phyloP scores from a whole-genome alignment of 306 rosid genomes.

The Hippophae tibetana region DNA sequence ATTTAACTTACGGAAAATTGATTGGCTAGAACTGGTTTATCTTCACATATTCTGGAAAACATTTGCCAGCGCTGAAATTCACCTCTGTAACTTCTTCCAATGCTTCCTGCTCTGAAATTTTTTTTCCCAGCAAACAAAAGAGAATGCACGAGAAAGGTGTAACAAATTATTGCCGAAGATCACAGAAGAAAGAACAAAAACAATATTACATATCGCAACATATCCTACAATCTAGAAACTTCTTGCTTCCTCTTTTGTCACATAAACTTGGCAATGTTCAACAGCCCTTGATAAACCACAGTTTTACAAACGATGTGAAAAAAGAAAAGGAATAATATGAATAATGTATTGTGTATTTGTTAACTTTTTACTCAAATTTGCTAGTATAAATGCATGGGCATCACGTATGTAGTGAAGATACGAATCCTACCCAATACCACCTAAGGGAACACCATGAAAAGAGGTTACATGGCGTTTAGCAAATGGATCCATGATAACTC shows the following conservation, averaged over 20 bases:
- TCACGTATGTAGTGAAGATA: conserved; percentile 5
- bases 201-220: conserved; percentile 12
- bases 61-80: conserved; percentile 93
- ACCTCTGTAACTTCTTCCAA: conserved; percentile 78
- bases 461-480: conserved; percentile 42
- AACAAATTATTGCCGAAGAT: conserved; percentile 6
- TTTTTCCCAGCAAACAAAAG: conserved; percentile 12
- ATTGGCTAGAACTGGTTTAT: conserved; percentile 79
- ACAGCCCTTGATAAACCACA: too few relatives aligned
- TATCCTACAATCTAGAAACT: neutral
- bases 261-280: too few relatives aligned
- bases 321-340: too few relatives aligned
- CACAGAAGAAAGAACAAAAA: neutral
- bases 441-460: conserved; percentile 74
- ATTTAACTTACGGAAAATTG: conserved; percentile 74
- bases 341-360: too few relatives aligned
- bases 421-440: conserved; percentile 76
- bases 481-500: conserved; percentile 52
- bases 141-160: neutral
- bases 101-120: conserved; percentile 71
- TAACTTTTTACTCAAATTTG: too few relatives aligned
- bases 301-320: too few relatives aligned
- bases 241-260: neutral
- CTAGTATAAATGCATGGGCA: neutral
- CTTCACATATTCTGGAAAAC: conserved; percentile 63